phyloP scores from a whole-genome alignment of 305 asterid genomes.

The Fraxinus platypoda region DNA sequence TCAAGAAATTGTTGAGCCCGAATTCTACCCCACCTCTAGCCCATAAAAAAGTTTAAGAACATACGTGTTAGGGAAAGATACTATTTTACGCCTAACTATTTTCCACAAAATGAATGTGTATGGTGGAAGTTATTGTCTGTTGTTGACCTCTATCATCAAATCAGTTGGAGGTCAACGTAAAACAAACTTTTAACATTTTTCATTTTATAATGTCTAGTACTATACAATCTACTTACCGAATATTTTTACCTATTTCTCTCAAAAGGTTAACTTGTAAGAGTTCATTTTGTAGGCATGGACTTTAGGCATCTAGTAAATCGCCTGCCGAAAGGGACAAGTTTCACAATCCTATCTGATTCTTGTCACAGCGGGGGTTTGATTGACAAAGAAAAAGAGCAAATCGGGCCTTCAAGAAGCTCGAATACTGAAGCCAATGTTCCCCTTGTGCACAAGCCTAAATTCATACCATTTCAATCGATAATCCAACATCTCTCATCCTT shows the following conservation, averaged over 20 bases:
- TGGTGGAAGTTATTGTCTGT: background rate
- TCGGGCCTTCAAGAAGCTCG: conserved; percentile 4
- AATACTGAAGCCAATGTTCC: background rate
- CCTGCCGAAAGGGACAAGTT: conserved; percentile 64
- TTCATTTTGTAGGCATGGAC: conserved; percentile 49
- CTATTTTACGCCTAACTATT: background rate
- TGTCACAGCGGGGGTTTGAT: conserved; percentile 89
- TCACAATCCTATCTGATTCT: conserved; percentile 85
- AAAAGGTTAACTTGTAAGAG: background rate
- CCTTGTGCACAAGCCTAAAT: conserved; percentile 36
- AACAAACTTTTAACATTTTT: background rate
- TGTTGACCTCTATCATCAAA: background rate
- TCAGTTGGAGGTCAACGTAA: background rate
- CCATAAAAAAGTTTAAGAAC: background rate
- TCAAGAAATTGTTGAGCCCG: background rate
- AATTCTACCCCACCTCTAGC: background rate
- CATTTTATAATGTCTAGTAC: background rate
- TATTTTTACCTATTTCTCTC: background rate
- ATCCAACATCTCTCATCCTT: conserved; percentile 51
- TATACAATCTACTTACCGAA: background rate
- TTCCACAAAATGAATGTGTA: background rate
- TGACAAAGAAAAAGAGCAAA: conserved; percentile 83
- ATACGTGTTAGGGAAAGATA: background rate
- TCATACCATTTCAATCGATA: conserved; percentile 50
- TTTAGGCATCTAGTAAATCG: conserved; percentile 71